These are phyloP conservation scores for Gamarada debralockiae DNA, from an alignment of 495 filamentous ascomycete species.

Conservation along the genomic window DNA sequence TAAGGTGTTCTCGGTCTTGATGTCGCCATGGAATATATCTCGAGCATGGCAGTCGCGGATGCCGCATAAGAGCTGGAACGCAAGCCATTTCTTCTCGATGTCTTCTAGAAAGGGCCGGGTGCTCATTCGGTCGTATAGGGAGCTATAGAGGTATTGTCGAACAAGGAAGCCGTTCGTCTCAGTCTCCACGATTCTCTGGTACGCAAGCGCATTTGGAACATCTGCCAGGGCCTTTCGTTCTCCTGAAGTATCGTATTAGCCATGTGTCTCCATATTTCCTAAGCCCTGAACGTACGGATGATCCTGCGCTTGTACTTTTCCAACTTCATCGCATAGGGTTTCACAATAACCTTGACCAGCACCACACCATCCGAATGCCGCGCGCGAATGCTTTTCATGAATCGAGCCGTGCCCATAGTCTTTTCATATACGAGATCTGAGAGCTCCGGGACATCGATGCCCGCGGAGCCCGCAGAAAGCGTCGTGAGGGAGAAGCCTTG, in stretches of 20 bases:
- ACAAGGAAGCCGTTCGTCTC: slow-evolving; percentile 88
- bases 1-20: slow-evolving; percentile 94
- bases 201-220: slow-evolving; percentile 87
- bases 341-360: slow-evolving; percentile 91
- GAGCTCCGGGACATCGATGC: slow-evolving; percentile 91
- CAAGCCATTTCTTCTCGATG: slow-evolving; percentile 98
- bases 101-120: slow-evolving; percentile 96
- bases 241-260: slow-evolving; percentile 40
- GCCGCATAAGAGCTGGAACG: slow-evolving; percentile 92
- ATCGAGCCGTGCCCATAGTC: slow-evolving; percentile 87
- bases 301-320: slow-evolving; percentile 73
- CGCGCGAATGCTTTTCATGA: slow-evolving; percentile 95
- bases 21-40: slow-evolving; percentile 95
- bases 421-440: slow-evolving; percentile 87
- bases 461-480: slow-evolving; percentile 82
- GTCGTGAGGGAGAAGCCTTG: slow-evolving; percentile 93
- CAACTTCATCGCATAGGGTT: slow-evolving; percentile 76
- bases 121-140: slow-evolving; percentile 93
- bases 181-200: slow-evolving; percentile 87
- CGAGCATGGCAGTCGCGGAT: slow-evolving; percentile 87
- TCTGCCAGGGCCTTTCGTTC: slow-evolving; percentile 76
- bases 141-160: slow-evolving; percentile 95
- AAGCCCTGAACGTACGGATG: slow-evolving; percentile 52
- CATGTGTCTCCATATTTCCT: neutral
- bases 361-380: slow-evolving; percentile 85